Evolutionary conservation across 768 basidiomycete species (phyloP).

Genomic region (Tephrocybe rancida): DNA sequence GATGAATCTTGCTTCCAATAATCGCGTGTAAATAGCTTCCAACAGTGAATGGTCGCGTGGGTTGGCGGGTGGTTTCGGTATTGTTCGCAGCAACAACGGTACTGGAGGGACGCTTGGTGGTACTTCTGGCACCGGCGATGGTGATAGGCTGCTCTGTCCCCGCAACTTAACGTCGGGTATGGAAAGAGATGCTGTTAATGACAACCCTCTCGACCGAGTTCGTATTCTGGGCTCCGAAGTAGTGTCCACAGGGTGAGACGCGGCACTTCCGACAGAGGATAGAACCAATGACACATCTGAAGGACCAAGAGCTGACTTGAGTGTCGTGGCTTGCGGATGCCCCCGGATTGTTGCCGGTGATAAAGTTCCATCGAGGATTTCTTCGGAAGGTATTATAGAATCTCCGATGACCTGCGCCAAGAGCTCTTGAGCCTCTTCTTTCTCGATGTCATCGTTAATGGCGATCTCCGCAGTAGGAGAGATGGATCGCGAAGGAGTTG

Average conservation of each 20-base stretch:
- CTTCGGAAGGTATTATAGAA: slow-evolving; percentile 8
- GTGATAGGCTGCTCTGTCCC: neutral
- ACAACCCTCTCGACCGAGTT: slow-evolving; percentile 18
- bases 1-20: slow-evolving; percentile 70
- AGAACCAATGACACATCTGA: slow-evolving; percentile 31
- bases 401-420: slow-evolving; percentile 15
- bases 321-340: slow-evolving; percentile 3
- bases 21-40: slow-evolving; percentile 65
- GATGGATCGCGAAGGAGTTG: slow-evolving; percentile 24
- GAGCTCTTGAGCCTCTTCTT: slow-evolving; percentile 21
- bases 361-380: neutral
- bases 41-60: slow-evolving; percentile 71
- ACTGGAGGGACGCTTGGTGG: neutral
- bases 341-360: slow-evolving; percentile 2
- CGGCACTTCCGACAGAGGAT: slow-evolving; percentile 20
- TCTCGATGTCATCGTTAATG: slow-evolving; percentile 18
- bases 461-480: slow-evolving; percentile 22
- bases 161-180: slow-evolving; percentile 2
- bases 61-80: slow-evolving; percentile 46
- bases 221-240: neutral
- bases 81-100: slow-evolving; percentile 34
- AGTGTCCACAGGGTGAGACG: neutral
- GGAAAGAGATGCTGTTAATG: slow-evolving; percentile 13
- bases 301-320: slow-evolving; percentile 15
- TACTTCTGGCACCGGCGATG: slow-evolving; percentile 1